These are phyloP conservation scores for Sclerotinia nivalis DNA, from an alignment of 2,329 filamentous ascomycete species.

Conservation along the genomic window DNA sequence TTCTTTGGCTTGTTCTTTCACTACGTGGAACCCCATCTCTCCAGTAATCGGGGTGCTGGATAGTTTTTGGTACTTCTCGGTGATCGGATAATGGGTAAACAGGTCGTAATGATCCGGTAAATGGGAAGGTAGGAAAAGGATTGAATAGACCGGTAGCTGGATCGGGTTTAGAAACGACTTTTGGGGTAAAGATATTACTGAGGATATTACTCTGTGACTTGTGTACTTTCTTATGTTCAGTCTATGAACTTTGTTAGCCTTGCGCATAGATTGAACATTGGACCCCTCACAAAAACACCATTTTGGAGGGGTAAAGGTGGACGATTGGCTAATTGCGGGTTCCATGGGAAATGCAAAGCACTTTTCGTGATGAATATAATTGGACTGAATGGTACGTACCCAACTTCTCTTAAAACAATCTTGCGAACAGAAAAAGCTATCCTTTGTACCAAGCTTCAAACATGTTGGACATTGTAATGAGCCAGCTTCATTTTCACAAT, in stretches of 20 bases:
- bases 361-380: background rate
- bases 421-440: constrained; percentile 96
- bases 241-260: constrained; percentile 50
- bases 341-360: background rate
- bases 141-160: constrained; percentile 89
- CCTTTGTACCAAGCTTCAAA: constrained; percentile 80
- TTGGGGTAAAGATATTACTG: constrained; percentile 72
- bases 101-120: constrained; percentile 77
- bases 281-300: background rate
- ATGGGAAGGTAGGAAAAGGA: constrained; percentile 85
- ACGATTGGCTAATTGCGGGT: background rate
- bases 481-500: constrained; percentile 85
- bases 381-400: constrained; percentile 57
- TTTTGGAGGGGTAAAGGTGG: background rate
- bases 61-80: constrained; percentile 74
- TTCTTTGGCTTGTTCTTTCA: constrained; percentile 61
- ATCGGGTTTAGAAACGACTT: constrained; percentile 86
- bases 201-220: constrained; percentile 78
- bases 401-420: constrained; percentile 99
- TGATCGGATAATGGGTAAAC: constrained; percentile 79
- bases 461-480: constrained; percentile 92
- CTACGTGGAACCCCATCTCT: constrained; percentile 73
- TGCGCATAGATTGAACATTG: constrained; percentile 21
- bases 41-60: constrained; percentile 85
- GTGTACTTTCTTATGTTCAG: constrained; percentile 78